Percentiles rank a stretch among this genome's conserved stretches.
phyloP scores from a whole-genome alignment of 139 green algal genomes.

The Eudorina sp. region DNA sequence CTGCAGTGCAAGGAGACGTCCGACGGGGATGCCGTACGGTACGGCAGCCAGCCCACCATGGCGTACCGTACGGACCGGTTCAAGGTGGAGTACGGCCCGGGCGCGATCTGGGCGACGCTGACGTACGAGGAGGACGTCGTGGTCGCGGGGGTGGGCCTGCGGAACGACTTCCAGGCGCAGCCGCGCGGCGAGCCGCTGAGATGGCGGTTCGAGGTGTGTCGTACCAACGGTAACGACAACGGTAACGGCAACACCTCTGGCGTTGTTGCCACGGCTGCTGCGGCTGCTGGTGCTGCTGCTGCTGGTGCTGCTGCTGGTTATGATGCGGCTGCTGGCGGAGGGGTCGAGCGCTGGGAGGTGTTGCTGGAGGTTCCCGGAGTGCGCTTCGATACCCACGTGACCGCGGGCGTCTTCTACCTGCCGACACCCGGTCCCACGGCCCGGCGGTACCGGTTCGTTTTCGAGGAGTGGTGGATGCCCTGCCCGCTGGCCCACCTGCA shows the following conservation, averaged over 20 bases:
- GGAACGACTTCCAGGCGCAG: not conserved
- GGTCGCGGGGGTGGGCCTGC: slow-evolving; percentile 2
- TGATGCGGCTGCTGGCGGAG: not conserved
- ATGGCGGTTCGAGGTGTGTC: slow-evolving; percentile 5
- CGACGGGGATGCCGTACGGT: slow-evolving; percentile 21
- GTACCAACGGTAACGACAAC: not conserved
- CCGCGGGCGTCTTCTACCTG: not conserved
- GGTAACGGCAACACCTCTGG: too few relatives aligned
- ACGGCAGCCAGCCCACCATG: not conserved
- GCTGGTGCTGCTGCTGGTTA: not conserved
- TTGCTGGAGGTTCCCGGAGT: not conserved
- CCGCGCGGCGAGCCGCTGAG: slow-evolving; percentile 16
- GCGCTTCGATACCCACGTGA: not conserved
- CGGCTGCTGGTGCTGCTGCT: not conserved
- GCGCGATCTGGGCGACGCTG: not conserved
- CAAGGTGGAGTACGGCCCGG: slow-evolving; percentile 16
- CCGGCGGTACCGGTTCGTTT: slow-evolving; percentile 13
- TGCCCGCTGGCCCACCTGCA: slow-evolving; percentile 10
- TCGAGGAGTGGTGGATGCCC: slow-evolving; percentile 22
- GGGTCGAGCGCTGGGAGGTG: not conserved
- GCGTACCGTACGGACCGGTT: not conserved
- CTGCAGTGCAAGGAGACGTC: not conserved
- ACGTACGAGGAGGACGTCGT: not conserved
- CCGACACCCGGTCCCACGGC: not conserved
- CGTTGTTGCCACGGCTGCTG: too few relatives aligned